Evolutionary conservation across 2,329 filamentous ascomycete species (phyloP), one percentile per base, ranked within the genome.

Genomic region (Verticillium alfalfae): DNA sequence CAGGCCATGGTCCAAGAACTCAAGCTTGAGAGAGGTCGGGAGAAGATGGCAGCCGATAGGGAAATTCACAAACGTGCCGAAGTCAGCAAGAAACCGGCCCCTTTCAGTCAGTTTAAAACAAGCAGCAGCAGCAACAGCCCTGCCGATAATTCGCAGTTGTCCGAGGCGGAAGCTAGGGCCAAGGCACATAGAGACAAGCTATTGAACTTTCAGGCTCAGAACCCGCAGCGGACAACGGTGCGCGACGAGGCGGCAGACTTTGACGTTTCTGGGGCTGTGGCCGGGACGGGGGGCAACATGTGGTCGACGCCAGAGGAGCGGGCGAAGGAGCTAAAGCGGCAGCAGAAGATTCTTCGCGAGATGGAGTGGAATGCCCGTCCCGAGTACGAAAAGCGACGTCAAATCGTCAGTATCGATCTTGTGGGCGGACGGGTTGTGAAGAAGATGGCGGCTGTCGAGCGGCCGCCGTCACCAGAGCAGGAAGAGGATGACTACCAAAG

Each of bases 301-400:
- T 97, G 93, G 93, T 90, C 92, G 58, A 92, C 80, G 16, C 92
- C 93, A 0, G 88, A 91, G 65, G 92, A 96, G 73, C 84, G 93
- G 52, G 93, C 93, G 1, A 81, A 88, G 66, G 92, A 95, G 72
- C 78, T 97, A 62, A 96, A 94, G 75, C 84, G 88, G 62, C 93
- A 97, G 75, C 93, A 96, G 75, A 91, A 90, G 72, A 79, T 93
- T 3, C 76, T 96, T 67, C 81, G 92, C 5, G 92, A 96, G 75
- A 88, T 95, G 81, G 91, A 96, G 69, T 96, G 93, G 88, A 90
- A 90, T 67, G 88, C 90, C 4, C 81, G 85, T 59, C 92, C 93
- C 0, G 93, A 96, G 65, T 97, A 93, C 74, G 93, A 97, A 78
- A 96, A 94, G 82, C 84, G 91, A 62, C 86, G 84, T 68, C 88